Evolutionary conservation across 495 filamentous ascomycete genomes (phyloP).

Genomic region (Lasiosphaeria miniovina): DNA sequence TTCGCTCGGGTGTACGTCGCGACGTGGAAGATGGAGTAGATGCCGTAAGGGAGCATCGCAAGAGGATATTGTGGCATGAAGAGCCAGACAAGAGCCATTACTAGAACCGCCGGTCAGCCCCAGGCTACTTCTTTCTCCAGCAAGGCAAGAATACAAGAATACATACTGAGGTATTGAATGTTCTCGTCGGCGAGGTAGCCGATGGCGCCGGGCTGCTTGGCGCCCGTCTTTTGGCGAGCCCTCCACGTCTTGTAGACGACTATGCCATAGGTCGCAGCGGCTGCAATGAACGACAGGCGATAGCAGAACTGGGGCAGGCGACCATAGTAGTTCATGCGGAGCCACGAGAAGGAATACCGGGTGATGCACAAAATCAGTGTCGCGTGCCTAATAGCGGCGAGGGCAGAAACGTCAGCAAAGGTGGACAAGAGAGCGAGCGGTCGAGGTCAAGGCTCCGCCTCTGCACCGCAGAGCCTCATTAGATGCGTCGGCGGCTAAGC

Average conservation of each 20-base stretch:
- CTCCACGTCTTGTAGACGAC: slow-evolving; percentile 98
- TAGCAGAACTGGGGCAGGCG: slow-evolving; percentile 76
- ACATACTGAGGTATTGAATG: slow-evolving; percentile 92
- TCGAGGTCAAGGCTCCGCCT: slow-evolving; percentile 1
- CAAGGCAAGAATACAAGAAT: background rate
- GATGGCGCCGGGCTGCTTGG: slow-evolving; percentile 52
- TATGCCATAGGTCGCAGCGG: slow-evolving; percentile 91
- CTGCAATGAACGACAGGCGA: slow-evolving; percentile 82
- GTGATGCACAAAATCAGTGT: slow-evolving; percentile 76
- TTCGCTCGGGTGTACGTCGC: slow-evolving; percentile 75
- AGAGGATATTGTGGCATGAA: slow-evolving; percentile 83
- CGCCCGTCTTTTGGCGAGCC: slow-evolving; percentile 67
- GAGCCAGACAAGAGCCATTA: slow-evolving; percentile 94
- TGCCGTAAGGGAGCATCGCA: slow-evolving; percentile 88
- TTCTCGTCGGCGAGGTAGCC: slow-evolving; percentile 84
- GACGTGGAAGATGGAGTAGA: slow-evolving; percentile 98
- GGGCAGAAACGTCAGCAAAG: slow-evolving; percentile 3
- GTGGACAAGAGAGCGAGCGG: background rate
- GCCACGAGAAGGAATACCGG: slow-evolving; percentile 77
- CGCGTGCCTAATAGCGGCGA: slow-evolving; percentile 60
- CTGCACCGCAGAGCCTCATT: background rate
- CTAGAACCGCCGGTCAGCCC: slow-evolving; percentile 42
- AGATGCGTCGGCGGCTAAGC: background rate
- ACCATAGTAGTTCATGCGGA: slow-evolving; percentile 77
- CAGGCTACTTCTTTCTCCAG: background rate